Evolutionary conservation across 163 green algal species (phyloP), one percentile per base, ranked within the genome.

Genomic region (Scenedesmus sp.): DNA sequence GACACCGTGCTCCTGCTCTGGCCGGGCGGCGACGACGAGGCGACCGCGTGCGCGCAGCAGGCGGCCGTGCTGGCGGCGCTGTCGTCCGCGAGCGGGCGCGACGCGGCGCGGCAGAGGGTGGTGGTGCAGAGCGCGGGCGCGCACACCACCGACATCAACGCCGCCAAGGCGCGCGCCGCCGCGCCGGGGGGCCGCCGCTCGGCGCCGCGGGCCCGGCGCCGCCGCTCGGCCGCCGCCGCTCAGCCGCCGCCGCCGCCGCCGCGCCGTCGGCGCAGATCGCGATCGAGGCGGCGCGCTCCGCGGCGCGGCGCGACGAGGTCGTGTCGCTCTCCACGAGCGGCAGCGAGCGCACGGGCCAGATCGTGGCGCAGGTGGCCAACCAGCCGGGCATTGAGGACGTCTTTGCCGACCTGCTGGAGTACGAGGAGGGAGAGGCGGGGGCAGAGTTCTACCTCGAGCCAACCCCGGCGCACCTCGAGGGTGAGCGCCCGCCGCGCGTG

Each of bases 331-430:
- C 28, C 7, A 81, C 60, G 14, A 51, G 26, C 4, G 60, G 73
- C 34, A 48, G 51, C 28, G 60, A 81, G 29, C 51, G 60, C 31
- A 70, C 65, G 13, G 28, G 58, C 50, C 73, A 81, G 58, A 70
- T 80, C 29, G 62, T 80, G 62, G 60, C 71, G 14, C 71, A 77
- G 69, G 69, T 77, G 29, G 69, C 47, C 14, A 67, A 67, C 54
- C 69, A 77, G 54, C 69, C 69, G 0, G 75, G 75, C 7, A 63
- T 82, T 45, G 75, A 76, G 63, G 45, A 64, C 11, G 75, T 82
- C 14, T 47, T 82, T 36, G 54, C 50, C 9, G 75, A 82, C 64
- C 42, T 82, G 63, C 44, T 82, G 53, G 54, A 75, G 50, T 81
- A 70, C 36, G 74, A 81, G 58, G 56, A 63, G 22, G 13, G 5